Percentiles rank a stretch among this genome's conserved stretches.
Conservation (phyloP, 208 protist species). For the Trypanosoma platydactyli region DNA sequence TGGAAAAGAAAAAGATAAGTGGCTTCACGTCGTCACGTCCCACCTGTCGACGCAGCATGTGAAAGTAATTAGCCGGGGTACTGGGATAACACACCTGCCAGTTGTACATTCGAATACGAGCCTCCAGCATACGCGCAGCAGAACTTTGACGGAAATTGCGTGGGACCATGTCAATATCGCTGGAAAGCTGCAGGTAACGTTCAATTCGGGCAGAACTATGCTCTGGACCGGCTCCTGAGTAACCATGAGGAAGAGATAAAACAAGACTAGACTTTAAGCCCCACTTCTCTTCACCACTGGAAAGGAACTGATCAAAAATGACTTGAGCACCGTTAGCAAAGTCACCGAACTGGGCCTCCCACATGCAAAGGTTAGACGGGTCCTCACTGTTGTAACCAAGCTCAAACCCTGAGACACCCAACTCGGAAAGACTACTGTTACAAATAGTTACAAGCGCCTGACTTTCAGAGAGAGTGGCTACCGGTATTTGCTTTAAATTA, state of each 20-base stretch:
- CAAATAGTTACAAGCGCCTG: conserved; percentile 89
- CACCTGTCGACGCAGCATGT: conserved; percentile 97
- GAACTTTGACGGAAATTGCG: conserved; percentile 65
- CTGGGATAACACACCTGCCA: conserved; percentile 96
- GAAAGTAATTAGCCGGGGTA: conserved; percentile 99
- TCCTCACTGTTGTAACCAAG: conserved; percentile 95
- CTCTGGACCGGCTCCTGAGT: conserved; percentile 97
- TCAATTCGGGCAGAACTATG: conserved; percentile 97
- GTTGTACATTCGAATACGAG: conserved; percentile 81
- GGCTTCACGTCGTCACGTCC: conserved; percentile 97
- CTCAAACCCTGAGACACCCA: conserved; percentile 97
- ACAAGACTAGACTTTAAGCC: conserved; percentile 91
- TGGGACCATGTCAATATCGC: conserved; percentile 87
- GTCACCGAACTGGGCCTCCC: conserved; percentile 99
- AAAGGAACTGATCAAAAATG: conserved; percentile 98
- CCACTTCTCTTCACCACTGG: conserved; percentile 97
- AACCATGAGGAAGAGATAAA: conserved; percentile 98
- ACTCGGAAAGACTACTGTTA: conserved; percentile 97
- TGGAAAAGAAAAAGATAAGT: conserved; percentile 95
- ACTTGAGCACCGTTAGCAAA: conserved; percentile 99
- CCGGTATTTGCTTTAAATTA: conserved; percentile 84
- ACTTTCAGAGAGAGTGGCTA: conserved; percentile 64
- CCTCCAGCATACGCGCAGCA: conserved; percentile 64
- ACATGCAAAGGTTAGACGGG: conserved; percentile 95
- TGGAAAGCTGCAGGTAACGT: conserved; percentile 96